Evolutionary conservation across 768 basidiomycete genomes (phyloP), one percentile per base, ranked within the genome.

Genomic region (Mycena filopes): DNA sequence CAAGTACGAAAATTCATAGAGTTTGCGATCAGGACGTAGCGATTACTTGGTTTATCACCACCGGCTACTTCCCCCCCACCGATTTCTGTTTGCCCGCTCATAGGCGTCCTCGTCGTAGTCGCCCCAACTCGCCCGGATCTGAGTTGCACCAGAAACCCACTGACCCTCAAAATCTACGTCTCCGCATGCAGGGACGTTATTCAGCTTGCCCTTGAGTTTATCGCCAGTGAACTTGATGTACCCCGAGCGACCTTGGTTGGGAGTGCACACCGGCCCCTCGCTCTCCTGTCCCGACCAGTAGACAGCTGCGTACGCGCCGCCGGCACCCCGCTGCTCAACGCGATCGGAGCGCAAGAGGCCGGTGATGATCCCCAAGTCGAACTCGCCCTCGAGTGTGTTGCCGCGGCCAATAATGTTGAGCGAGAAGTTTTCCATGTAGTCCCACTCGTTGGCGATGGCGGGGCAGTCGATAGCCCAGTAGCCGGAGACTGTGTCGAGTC

Each of bases 221-320:
- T 58, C 56, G 4, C 61, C 61, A 15, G 61, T 64, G 48, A 68
- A 68, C 40, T 64, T 68, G 67, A 68, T 68, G 36, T 63, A 67
- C 6, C 66, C 66, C 26, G 66, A 51, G n/a, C 26, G 55, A 20
- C 55, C 18, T 3, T 47, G 20, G 26, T 33, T 49, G 10, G 66
- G 66, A 10, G 50, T 16, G 40, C 55, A 58, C 18, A 67, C 55
- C 46, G 61, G 66, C 18, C 66, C 66, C 0, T 67, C 50, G 26
- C 64, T 49, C 40, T 68, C 57, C 36, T 68, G 16, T 29, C 67
- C 62, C 43, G 67, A 62, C 67, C 67, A 68, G 26, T 41, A 21
- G 16, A 68, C 47, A 6, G 58, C 38, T 12, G 62, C 67, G 38
- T 68, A 68, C 29, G 58, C 67, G 45, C 67, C 67, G 18, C 60